Base-by-base conservation (phyloP, 371 early-diverging fungal genomes). In the Mortierella sp. region DNA sequence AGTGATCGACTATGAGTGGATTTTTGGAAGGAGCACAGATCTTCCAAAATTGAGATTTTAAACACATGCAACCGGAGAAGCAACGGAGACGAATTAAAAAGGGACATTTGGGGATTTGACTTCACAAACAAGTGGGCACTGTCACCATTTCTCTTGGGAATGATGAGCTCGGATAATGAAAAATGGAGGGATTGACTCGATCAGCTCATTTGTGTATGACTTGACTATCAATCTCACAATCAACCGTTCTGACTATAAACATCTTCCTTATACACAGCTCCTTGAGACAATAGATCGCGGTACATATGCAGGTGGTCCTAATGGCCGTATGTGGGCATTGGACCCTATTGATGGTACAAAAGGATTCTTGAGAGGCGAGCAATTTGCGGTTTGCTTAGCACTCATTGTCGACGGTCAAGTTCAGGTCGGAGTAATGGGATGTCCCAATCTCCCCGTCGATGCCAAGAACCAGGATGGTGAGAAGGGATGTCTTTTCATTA, bases 261-360 rank as follows among this genome's bases (percentile, higher is more conserved):
- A 22, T 57, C 40, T 29, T 62, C 26, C 42, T 61, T n/a, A 26
- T 28, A 9, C 34, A 29, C 37, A 96, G 95, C 84, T 96, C 32
- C 81, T 94, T 28, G 86, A 88, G 49, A 88, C 94, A 9, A 97
- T 98, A 82, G 98, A 98, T 75, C 88, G 93, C n/a, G 98, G 98
- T 17, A 90, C 89, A 56, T 93, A 90, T 84, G 88, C 82, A 15
- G 97, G 97, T 43, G 97, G 97, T 7, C 40, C 93, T 1, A 78
- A 84, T 40, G 97, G 96, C 13, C 90, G 97, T 65, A 89, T 89
- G 87, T 99, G 98, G 98, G 96, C 97, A 19, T 86, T 99, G 67
- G 99, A 99, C 83, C 99, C 99, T 4, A 96, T 98, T 80, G 99
- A 96, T 82, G 96, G 95, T 28, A 95, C 95, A 32, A 94, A 94